These are phyloP conservation scores for Fusarium tjaetaba DNA, from an alignment of 2,329 filamentous ascomycete species.

Conservation along the genomic window DNA sequence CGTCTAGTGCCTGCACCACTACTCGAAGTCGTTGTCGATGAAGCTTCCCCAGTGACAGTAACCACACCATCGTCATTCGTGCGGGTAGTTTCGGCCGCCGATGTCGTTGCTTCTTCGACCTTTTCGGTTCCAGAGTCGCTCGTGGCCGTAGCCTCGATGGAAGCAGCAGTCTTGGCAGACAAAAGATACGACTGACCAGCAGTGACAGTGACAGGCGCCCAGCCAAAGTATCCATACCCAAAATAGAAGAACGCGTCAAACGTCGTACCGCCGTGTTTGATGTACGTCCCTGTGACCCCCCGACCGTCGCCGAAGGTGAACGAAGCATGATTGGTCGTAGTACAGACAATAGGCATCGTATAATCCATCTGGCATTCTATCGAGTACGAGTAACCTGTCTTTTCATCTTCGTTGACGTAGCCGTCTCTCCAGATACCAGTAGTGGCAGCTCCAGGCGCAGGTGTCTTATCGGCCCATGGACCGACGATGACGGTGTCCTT, in stretches of 20 bases:
- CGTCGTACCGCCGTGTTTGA: neutral
- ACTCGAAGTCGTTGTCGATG: neutral
- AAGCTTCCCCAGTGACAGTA: neutral
- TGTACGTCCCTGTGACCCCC: neutral
- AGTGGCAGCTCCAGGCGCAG: neutral
- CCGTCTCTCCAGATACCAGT: neutral
- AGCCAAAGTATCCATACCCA: neutral
- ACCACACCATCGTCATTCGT: neutral
- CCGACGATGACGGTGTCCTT: neutral
- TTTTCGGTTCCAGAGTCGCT: neutral
- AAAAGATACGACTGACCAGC: neutral
- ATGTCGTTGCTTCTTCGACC: neutral
- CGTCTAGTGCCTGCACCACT: neutral
- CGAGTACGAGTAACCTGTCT: neutral
- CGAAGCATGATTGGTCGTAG: neutral
- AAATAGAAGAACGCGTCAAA: neutral
- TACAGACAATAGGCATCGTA: neutral
- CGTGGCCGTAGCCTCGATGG: neutral
- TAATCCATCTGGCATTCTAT: neutral
- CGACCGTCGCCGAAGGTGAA: rapidly evolving
- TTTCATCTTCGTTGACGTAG: neutral
- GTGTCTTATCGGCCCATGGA: neutral
- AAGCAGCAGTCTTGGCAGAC: neutral
- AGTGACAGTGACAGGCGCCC: neutral
- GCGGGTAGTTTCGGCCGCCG: neutral